Evolutionary conservation across 768 basidiomycete species (phyloP).

Genomic region (Leccinum aurantiacum): DNA sequence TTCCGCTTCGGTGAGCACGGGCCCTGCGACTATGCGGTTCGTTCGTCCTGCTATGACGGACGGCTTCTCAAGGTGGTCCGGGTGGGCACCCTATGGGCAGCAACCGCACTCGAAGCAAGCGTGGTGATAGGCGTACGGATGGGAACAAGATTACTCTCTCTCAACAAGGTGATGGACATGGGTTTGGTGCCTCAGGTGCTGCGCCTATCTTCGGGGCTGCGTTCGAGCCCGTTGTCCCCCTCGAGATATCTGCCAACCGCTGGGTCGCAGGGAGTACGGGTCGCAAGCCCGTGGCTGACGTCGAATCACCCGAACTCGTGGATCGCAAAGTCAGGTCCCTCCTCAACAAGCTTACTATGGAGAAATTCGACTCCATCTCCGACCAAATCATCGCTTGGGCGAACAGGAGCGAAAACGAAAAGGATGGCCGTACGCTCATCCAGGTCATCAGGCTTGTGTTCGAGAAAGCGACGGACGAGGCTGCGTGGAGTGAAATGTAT

Average conservation of each 20-base stretch:
- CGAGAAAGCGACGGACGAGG: slow-evolving; percentile 97
- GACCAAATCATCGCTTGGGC: slow-evolving; percentile 95
- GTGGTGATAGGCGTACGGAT: too few species aligned
- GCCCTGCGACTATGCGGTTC: slow-evolving; percentile 47
- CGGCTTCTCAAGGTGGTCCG: too few species aligned
- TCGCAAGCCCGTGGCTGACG: too few species aligned
- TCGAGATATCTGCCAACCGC: slow-evolving; percentile 72
- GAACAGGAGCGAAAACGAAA: slow-evolving; percentile 90
- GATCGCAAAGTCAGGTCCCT: slow-evolving; percentile 79
- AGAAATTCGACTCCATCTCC: slow-evolving; percentile 94
- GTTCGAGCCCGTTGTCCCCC: slow-evolving; percentile 72
- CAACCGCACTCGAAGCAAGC: too few species aligned
- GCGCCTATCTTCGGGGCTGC: slow-evolving; percentile 30
- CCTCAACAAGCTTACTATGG: slow-evolving; percentile 95
- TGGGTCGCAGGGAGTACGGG: too few species aligned
- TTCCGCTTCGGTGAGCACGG: slow-evolving; percentile 57
- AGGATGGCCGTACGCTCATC: slow-evolving; percentile 85
- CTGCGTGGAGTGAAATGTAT: slow-evolving; percentile 96
- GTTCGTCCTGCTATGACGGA: slow-evolving; percentile 52
- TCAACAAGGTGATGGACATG: slow-evolving; percentile 55
- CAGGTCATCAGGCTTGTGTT: slow-evolving; percentile 96
- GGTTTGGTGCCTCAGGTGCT: slow-evolving; percentile 38
- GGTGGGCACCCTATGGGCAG: too few species aligned
- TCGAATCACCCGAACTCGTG: too few species aligned
- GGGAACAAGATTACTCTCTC: slow-evolving; percentile 40